phyloP scores from a whole-genome alignment of 2,329 filamentous ascomycete genomes.

The Sporothrix variecibatus region DNA sequence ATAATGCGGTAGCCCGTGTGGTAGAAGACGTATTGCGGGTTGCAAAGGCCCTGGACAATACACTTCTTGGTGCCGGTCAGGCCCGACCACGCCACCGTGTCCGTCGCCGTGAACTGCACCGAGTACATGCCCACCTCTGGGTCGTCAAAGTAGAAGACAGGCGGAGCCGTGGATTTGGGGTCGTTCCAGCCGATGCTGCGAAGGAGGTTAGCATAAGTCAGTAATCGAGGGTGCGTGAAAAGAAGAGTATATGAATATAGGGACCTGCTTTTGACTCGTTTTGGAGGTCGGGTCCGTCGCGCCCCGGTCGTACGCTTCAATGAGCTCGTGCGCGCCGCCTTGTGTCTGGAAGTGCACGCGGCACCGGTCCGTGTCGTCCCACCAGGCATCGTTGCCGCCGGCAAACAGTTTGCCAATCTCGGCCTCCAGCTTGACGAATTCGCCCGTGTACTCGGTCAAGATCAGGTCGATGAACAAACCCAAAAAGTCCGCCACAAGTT shows the following conservation, averaged over 20 bases:
- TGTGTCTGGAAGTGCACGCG: conserved; percentile 14
- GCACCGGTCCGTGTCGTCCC: not conserved
- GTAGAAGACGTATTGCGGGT: conserved; percentile 20
- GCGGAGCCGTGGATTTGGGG: not conserved
- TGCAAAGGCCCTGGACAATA: not conserved
- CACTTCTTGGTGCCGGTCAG: not conserved
- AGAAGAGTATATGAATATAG: too few relatives aligned
- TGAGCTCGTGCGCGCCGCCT: not conserved
- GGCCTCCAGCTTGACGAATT: not conserved
- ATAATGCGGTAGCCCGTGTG: conserved; percentile 7
- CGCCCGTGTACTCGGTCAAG: not conserved
- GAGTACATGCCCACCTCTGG: not conserved
- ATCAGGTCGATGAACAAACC: not conserved
- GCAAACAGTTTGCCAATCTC: not conserved
- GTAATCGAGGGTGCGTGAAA: too few relatives aligned
- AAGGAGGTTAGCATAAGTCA: too few relatives aligned
- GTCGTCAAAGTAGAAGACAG: not conserved
- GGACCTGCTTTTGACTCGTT: not conserved
- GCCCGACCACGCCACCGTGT: not conserved
- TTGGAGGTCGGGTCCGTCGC: not conserved
- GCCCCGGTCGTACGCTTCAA: not conserved
- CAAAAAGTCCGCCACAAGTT: not conserved
- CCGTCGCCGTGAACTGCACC: not conserved
- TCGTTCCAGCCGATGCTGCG: not conserved
- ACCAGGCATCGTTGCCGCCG: not conserved